Percentiles rank a stretch among this genome's conserved stretches.
Evolutionary conservation across 1,139 yeast species (phyloP).

Genomic region (Yamadazyma mexicana): DNA sequence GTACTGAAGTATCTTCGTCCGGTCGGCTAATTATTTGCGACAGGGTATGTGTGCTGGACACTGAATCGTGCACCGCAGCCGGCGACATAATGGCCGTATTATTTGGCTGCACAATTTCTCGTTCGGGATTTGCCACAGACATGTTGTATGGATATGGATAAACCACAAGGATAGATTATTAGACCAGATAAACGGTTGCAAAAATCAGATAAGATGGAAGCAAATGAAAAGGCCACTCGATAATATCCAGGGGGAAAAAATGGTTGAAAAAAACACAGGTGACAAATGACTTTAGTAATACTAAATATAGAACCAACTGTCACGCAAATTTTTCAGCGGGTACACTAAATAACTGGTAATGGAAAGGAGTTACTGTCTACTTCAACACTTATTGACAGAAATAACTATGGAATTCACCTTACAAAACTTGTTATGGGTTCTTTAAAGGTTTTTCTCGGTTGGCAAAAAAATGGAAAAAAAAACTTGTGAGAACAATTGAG

Average conservation of each 20-base stretch:
- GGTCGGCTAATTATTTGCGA: no score
- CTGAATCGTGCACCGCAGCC: no score
- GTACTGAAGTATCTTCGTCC: neutral
- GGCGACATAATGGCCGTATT: no score
- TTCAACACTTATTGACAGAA: no score
- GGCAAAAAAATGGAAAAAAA: constrained; percentile 12
- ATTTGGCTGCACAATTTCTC: no score
- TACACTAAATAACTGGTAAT: neutral
- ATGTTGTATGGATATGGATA: no score
- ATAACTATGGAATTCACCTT: neutral
- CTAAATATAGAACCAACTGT: no score
- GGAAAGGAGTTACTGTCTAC: no score
- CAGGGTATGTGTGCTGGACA: neutral
- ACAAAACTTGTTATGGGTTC: constrained; percentile 1
- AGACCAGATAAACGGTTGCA: no score
- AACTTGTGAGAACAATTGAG: constrained; percentile 4
- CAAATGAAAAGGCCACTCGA: neutral
- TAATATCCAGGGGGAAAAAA: constrained; percentile 2
- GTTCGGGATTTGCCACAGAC: neutral
- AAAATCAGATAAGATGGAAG: no score
- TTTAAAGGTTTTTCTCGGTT: constrained; percentile 9
- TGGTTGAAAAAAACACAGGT: constrained; percentile 2
- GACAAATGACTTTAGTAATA: no score
- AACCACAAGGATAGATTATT: no score
- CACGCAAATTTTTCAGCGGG: neutral